phyloP scores from a whole-genome alignment of 202 grass and related monocot genomes.

The Schoenoplectus tabernaemontani region DNA sequence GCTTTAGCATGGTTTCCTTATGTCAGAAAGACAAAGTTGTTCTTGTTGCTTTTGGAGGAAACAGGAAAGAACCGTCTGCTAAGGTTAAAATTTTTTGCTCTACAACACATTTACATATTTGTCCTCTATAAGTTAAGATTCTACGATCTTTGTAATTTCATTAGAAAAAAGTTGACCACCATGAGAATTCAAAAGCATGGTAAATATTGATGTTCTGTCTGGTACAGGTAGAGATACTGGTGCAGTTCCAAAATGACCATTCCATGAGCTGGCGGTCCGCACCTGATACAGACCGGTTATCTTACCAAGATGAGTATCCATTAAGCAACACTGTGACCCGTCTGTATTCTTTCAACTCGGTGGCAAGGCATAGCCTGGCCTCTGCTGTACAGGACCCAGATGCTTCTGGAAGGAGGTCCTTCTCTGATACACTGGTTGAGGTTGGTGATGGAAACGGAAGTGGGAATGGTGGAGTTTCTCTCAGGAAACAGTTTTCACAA shows the following conservation, averaged over 20 bases:
- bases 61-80: constrained; percentile 89
- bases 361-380: constrained; percentile 51
- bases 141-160: background rate
- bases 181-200: background rate
- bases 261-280: constrained; percentile 88
- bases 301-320: constrained; percentile 54
- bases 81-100: constrained; percentile 45
- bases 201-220: constrained; percentile 7
- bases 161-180: background rate
- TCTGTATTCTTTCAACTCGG: constrained; percentile 42
- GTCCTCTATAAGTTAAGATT: background rate
- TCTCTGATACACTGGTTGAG: constrained; percentile 57
- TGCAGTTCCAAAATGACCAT: constrained; percentile 65
- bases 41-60: constrained; percentile 90
- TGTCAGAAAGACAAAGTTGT: constrained; percentile 82
- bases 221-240: constrained; percentile 80
- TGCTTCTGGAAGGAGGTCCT: constrained; percentile 58
- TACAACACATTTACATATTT: background rate
- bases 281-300: constrained; percentile 51
- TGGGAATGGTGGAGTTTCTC: constrained; percentile 37
- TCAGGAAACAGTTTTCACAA: constrained; percentile 61
- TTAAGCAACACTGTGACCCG: constrained; percentile 43
- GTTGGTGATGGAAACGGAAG: constrained; percentile 7
- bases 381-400: constrained; percentile 51
- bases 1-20: constrained; percentile 91